Base-by-base conservation (phyloP, 73 alveolate genomes). In the Uronychia setigera region DNA sequence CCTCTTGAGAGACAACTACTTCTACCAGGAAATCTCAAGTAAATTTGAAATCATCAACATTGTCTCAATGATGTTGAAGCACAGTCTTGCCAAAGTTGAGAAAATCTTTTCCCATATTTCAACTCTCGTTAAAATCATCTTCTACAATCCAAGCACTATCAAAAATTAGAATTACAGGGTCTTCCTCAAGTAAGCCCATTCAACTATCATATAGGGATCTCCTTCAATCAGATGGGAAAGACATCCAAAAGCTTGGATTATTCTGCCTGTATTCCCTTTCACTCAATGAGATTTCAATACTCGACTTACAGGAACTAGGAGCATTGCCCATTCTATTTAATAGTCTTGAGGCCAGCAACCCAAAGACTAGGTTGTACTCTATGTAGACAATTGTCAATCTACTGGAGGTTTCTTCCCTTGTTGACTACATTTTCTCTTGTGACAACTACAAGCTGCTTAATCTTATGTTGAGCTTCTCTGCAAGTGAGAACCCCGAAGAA, bases 191-290 rank as follows among this genome's bases (percentile, higher is more conserved):
- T 33, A 74, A 78, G 27, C 31, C 1, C 11, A 28, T 1, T 32
- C 31, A 27, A 33, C 33, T 35, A 0, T 74, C 74, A n/a, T 27
- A 74, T 14, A 82, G 74, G 83, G 78, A 33, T 0, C 11, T 82
- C 32, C 79, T 82, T 0, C 74, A 60, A 27, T 74, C 82, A 9
- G 79, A 32, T 14, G 77, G 27, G 9, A 82, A 82, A 33, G 57
- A 74, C 11, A 29, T 58, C 31, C 89, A 82, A 26, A 60, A 74
- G 31, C 77, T 88, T 0, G 94, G 94, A 0, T 82, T 88, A 1
- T 88, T 83, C 78, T 82, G 91, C n/a, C 59, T 88, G n/a, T 88
- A 83, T 35, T 83, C 88, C 33, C 31, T 88, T 27, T 83, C 91
- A 9, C 77, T 82, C 19, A 58, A 82, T 35, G 46, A 82, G 33